These are phyloP conservation scores for Xylariaceae sp. DNA, from an alignment of 2,329 filamentous ascomycete genomes.

Conservation along the genomic window DNA sequence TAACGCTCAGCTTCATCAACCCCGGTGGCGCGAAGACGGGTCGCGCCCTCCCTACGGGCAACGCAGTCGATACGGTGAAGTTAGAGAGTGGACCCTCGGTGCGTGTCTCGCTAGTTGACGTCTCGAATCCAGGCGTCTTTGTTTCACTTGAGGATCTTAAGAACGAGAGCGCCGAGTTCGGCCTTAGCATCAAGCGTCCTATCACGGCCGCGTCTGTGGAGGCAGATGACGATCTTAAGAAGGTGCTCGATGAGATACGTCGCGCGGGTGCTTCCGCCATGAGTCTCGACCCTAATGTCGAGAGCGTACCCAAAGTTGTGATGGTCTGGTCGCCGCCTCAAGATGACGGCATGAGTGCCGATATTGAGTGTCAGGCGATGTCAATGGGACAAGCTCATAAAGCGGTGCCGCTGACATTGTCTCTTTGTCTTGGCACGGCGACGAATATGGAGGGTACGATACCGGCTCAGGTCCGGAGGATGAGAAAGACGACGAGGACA, in stretches of 20 bases:
- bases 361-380: conserved; percentile 45
- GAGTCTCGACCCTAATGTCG: conserved; percentile 35
- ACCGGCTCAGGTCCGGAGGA: conserved; percentile 10
- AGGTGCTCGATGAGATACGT: conserved; percentile 34
- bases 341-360: conserved; percentile 19
- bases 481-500: not conserved
- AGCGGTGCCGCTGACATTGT: conserved; percentile 39
- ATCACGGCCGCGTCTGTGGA: conserved; percentile 30
- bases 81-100: conserved; percentile 28
- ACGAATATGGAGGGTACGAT: conserved; percentile 27
- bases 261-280: conserved; percentile 35
- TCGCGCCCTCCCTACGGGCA: conserved; percentile 36
- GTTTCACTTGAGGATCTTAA: conserved; percentile 31
- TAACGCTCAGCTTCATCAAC: conserved; percentile 36
- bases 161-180: conserved; percentile 13
- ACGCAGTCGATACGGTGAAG: conserved; percentile 30
- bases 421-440: conserved; percentile 38
- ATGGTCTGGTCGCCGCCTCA: conserved; percentile 36
- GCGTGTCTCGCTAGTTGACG: conserved; percentile 37
- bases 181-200: not conserved
- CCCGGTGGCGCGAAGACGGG: conserved; percentile 42
- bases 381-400: conserved; percentile 44
- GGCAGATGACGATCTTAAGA: conserved; percentile 28
- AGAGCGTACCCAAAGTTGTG: conserved; percentile 44
- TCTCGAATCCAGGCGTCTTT: conserved; percentile 41